phyloP scores from a whole-genome alignment of 441 rosid genomes.

The Bocquillonia castaneifolia region DNA sequence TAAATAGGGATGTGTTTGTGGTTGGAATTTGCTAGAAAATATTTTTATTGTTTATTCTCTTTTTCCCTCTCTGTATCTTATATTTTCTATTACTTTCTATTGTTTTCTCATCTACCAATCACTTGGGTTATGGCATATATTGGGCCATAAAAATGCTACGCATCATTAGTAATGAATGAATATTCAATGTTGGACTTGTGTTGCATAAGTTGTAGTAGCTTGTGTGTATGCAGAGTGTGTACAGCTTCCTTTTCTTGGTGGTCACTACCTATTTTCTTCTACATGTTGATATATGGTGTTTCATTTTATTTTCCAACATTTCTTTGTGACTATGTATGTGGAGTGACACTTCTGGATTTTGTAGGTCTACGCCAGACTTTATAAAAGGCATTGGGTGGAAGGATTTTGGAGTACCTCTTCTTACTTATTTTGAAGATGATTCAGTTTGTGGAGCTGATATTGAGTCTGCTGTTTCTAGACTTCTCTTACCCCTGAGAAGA shows the following conservation, averaged over 20 bases:
- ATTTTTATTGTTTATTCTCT: no score
- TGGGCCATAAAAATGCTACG: no score
- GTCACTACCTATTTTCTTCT: not conserved
- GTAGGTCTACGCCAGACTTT: constrained; percentile 45
- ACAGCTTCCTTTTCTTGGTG: not conserved
- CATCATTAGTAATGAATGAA: not conserved
- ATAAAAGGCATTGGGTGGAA: constrained; percentile 38
- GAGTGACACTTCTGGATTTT: constrained; percentile 18
- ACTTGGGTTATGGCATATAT: no score
- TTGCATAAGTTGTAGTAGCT: not conserved
- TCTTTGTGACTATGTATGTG: constrained; percentile 18
- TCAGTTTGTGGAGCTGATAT: constrained; percentile 56
- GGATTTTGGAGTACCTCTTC: constrained; percentile 66
- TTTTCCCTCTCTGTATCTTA: no score
- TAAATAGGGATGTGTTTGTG: no score
- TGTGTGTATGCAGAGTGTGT: no score
- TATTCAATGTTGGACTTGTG: not conserved
- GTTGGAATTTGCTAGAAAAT: no score
- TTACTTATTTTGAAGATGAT: constrained; percentile 53
- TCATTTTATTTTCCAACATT: not conserved
- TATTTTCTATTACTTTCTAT: no score
- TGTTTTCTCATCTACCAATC: not conserved
- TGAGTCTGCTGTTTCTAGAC: constrained; percentile 39
- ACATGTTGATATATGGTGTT: not conserved
- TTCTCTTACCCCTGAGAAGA: constrained; percentile 63